A percentile compares a stretch with the other conserved stretches of the same genome.
phyloP scores from a whole-genome alignment of 768 basidiomycete genomes.

The Suillus alpinus region DNA sequence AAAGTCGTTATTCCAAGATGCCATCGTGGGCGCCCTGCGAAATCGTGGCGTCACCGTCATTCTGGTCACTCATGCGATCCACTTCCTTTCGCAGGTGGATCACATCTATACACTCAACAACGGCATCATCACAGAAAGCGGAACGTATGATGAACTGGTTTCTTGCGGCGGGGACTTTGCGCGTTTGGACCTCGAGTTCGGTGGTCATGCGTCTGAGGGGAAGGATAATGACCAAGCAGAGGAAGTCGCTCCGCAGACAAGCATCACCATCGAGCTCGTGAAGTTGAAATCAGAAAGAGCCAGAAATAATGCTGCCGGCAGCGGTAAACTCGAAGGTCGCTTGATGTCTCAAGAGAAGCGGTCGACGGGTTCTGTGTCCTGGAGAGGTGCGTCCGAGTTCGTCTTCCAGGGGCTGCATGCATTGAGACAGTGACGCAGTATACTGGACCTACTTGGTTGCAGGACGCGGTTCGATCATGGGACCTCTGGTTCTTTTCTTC shows the following conservation, averaged over 20 bases:
- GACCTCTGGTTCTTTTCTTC: slow-evolving; percentile 47
- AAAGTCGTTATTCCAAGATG: slow-evolving; percentile 61
- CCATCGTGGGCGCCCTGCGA: slow-evolving; percentile 50
- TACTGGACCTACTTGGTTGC: slow-evolving; percentile 59
- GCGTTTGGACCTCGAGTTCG: slow-evolving; percentile 58
- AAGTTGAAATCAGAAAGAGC: slow-evolving; percentile 37
- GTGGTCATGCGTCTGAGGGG: slow-evolving; percentile 41
- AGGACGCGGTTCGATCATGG: slow-evolving; percentile 47
- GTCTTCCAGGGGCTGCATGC: neutral
- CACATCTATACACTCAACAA: neutral
- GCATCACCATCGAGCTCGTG: slow-evolving; percentile 28
- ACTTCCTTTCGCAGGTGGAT: slow-evolving; percentile 51
- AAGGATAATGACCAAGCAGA: slow-evolving; percentile 28
- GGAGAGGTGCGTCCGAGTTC: slow-evolving; percentile 34
- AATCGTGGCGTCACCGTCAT: slow-evolving; percentile 48
- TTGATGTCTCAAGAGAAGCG: slow-evolving; percentile 65
- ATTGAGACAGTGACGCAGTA: slow-evolving; percentile 35
- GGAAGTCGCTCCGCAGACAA: slow-evolving; percentile 11
- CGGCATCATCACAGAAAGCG: slow-evolving; percentile 41
- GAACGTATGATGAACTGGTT: slow-evolving; percentile 53
- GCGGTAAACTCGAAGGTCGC: slow-evolving; percentile 62
- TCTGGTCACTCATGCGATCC: slow-evolving; percentile 54
- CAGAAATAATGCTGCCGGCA: slow-evolving; percentile 42
- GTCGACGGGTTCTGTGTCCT: slow-evolving; percentile 58
- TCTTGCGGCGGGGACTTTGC: slow-evolving; percentile 50